Conservation (phyloP, 345 rosid species). For the Bruguiera parviflora region DNA sequence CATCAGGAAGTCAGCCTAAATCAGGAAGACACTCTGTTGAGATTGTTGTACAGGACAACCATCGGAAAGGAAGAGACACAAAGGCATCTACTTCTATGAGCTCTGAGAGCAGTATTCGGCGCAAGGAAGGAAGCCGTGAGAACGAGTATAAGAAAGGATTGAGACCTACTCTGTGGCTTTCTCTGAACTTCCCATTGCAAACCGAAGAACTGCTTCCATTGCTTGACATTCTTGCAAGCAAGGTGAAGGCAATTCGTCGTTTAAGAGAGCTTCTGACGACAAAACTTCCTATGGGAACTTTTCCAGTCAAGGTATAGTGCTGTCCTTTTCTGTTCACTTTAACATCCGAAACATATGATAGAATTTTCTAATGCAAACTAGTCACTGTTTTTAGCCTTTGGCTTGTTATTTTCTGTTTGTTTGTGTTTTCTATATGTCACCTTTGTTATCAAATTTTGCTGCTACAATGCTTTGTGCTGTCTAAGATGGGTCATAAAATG, state of each 20-base stretch:
- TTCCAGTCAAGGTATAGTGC: slow-evolving; percentile 86
- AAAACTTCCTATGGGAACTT: slow-evolving; percentile 87
- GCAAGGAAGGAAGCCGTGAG: slow-evolving; percentile 65
- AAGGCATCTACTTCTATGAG: slow-evolving; percentile 44
- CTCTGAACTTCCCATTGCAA: slow-evolving; percentile 76
- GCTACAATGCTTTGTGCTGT: not conserved
- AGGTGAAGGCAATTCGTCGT: slow-evolving; percentile 96
- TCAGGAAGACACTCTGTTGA: slow-evolving; percentile 88
- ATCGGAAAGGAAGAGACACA: slow-evolving; percentile 53
- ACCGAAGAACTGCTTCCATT: slow-evolving; percentile 93
- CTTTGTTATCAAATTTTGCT: not conserved
- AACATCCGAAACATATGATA: not conserved
- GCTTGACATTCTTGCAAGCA: slow-evolving; percentile 97
- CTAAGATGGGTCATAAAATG: too few species aligned
- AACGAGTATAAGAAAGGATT: slow-evolving; percentile 90
- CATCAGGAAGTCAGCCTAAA: slow-evolving; percentile 53
- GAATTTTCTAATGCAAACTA: not conserved
- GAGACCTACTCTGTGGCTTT: slow-evolving; percentile 94
- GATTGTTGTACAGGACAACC: slow-evolving; percentile 55
- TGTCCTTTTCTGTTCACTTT: slow-evolving; percentile 4
- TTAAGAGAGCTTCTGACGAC: slow-evolving; percentile 91
- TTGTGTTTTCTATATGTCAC: not conserved
- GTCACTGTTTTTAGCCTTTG: not conserved
- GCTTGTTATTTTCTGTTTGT: not conserved
- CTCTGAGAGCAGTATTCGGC: slow-evolving; percentile 43